A percentile compares a stretch with the other conserved stretches of the same genome.
These are phyloP conservation scores for Diaporthe vexans DNA, from an alignment of 2,329 filamentous ascomycete genomes.

Conservation along the genomic window DNA sequence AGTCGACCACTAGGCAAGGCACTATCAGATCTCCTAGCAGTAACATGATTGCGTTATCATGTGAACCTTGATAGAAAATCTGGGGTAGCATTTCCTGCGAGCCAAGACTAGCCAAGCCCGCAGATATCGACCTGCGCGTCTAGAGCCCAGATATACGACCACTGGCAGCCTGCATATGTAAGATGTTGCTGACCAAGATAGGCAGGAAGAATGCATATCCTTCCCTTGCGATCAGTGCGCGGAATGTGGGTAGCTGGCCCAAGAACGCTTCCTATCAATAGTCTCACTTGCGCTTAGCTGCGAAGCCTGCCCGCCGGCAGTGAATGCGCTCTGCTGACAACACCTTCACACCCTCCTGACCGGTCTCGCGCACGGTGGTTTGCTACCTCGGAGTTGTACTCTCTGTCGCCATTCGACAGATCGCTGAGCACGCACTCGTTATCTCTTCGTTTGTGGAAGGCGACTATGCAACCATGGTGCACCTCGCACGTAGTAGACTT, in stretches of 20 bases:
- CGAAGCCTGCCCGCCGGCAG: neutral
- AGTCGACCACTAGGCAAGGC: neutral
- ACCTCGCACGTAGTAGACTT: neutral
- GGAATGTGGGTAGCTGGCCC: neutral
- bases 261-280: constrained; percentile 5
- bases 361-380: neutral
- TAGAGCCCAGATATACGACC: neutral
- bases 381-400: neutral
- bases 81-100: constrained; percentile 24
- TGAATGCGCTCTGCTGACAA: constrained; percentile 23
- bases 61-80: constrained; percentile 31
- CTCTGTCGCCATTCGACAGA: neutral
- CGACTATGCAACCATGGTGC: constrained; percentile 9
- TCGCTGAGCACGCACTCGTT: neutral
- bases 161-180: constrained; percentile 20
- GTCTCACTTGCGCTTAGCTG: constrained; percentile 4
- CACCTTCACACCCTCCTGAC: constrained; percentile 7
- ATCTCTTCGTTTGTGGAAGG: constrained; percentile 23
- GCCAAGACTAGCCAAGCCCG: constrained; percentile 26
- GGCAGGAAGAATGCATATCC: constrained; percentile 20
- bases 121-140: constrained; percentile 8
- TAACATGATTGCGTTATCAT: constrained; percentile 8
- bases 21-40: neutral
- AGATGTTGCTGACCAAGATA: constrained; percentile 3
- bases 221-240: neutral